These are phyloP conservation scores for Vanrija sp. DNA, from an alignment of 1,284 basidiomycete genomes.

Conservation along the genomic window DNA sequence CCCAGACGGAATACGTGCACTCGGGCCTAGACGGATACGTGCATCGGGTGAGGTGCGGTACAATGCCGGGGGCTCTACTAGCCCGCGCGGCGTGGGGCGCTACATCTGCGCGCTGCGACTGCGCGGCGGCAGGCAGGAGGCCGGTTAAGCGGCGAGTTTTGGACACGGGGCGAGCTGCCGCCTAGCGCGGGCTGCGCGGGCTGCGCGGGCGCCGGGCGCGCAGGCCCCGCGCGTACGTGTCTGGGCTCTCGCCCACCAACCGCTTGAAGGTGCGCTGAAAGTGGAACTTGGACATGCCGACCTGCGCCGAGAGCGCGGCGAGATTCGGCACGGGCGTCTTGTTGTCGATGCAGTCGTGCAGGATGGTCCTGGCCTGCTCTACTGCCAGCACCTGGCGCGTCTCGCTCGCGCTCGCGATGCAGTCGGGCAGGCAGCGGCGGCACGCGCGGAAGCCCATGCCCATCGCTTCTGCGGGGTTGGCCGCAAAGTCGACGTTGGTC, in stretches of 20 bases:
- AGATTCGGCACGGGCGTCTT: background rate
- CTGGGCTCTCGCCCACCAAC: conserved; percentile 2
- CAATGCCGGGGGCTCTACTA: too few relatives aligned
- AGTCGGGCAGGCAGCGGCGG: conserved; percentile 7
- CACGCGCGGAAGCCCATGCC: conserved; percentile 4
- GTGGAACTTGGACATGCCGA: conserved; percentile 8
- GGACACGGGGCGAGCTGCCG: too few relatives aligned
- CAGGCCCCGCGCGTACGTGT: conserved; percentile 2
- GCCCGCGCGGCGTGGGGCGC: too few relatives aligned
- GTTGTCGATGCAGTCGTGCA: conserved; percentile 4
- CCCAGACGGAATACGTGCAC: too few relatives aligned
- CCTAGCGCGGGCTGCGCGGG: too few relatives aligned
- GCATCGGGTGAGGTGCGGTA: too few relatives aligned
- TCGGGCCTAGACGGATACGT: too few relatives aligned
- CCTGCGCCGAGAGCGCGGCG: background rate
- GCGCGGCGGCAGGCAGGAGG: too few relatives aligned
- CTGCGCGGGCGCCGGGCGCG: background rate
- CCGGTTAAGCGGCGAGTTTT: too few relatives aligned
- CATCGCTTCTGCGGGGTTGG: background rate
- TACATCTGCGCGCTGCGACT: too few relatives aligned
- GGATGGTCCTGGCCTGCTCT: conserved; percentile 5
- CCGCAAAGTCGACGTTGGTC: conserved; percentile 1
- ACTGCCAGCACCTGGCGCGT: conserved; percentile 3
- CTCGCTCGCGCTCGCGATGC: conserved; percentile 1
- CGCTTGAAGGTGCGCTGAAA: conserved; percentile 9